Conservation (phyloP, 2,329 filamentous ascomycete genomes). For the Xylaria arbuscula region DNA sequence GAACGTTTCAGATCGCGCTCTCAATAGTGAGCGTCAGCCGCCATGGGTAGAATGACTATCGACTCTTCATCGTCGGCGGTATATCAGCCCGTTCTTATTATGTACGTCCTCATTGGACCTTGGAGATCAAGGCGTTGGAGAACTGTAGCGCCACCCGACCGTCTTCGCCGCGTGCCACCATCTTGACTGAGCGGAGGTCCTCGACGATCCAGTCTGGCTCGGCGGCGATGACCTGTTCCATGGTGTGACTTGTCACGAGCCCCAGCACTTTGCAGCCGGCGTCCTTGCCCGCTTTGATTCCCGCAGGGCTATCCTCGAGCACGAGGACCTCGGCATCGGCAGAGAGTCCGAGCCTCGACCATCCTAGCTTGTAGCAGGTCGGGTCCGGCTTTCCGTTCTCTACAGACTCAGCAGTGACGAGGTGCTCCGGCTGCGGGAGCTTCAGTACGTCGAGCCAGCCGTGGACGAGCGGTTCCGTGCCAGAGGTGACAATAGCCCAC, state of each 20-base stretch:
- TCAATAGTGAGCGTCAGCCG: conserved; percentile 23
- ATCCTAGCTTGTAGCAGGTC: conserved; percentile 76
- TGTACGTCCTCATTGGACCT: conserved; percentile 25
- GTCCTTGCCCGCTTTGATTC: conserved; percentile 83
- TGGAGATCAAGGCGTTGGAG: conserved; percentile 63
- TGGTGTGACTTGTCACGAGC: conserved; percentile 84
- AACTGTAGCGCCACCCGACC: conserved; percentile 76
- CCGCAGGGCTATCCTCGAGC: conserved; percentile 88
- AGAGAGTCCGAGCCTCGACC: conserved; percentile 67
- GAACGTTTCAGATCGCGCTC: conserved; percentile 8
- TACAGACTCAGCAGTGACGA: conserved; percentile 82
- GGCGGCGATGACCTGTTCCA: conserved; percentile 76
- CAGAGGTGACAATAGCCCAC: conserved; percentile 90
- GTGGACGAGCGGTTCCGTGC: conserved; percentile 72
- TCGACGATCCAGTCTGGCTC: conserved; percentile 89
- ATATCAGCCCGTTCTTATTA: conserved; percentile 4
- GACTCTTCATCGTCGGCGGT: not conserved
- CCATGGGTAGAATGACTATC: conserved; percentile 24
- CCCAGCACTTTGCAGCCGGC: conserved; percentile 88
- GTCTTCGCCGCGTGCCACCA: conserved; percentile 66
- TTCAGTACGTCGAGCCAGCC: conserved; percentile 78
- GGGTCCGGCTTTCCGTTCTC: conserved; percentile 81
- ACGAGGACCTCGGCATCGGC: conserved; percentile 71
- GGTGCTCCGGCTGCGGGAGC: conserved; percentile 72
- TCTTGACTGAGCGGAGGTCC: conserved; percentile 78